Base-by-base conservation (phyloP, 768 basidiomycete genomes). In the Leucosporidium scottii region DNA sequence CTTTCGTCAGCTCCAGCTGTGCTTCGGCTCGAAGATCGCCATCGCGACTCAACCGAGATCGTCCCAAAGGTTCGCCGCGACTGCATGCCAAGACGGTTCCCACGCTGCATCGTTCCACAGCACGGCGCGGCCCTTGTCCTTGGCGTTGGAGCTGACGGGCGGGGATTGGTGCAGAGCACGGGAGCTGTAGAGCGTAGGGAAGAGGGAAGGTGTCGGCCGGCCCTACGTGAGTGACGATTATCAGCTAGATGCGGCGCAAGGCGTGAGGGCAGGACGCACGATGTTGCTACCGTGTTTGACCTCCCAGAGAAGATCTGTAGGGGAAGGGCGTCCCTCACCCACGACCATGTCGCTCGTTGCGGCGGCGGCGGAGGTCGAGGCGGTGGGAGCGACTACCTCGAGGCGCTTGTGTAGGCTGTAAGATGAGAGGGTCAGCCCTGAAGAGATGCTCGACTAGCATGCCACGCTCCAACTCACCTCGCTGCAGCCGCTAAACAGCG, bases 301-400 rank as follows among this genome's bases (percentile, higher is more conserved):
- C 23, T 64, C 62, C 62, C 62, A 64, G 27, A 64, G 62, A 7
- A 64, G 18, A 48, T 64, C 62, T 30, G 56, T 56, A 23, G 62
- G 62, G 7, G 55, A 48, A 21, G 31, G 55, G 9, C 55, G 55
- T 18, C 55, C 55, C 21, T 57, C 55, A 23, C 13, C 55, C 15
- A 20, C 36, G 18, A 27, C 5, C 39, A 39, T 25, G 25, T 18
- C 59, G 20, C 12, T 9, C 4, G 48, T 2, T 15, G 15, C 17
- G 21, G 28, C 3, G 48, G n/a, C 23, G 21, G 18, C 23, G 1
- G 36, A 18, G 4, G 50, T 51, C 8, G 50, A 51, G 9, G 50
- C 25, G 50, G 50, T 9, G 50, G 25, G 50, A 23, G 23, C 55
- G 30, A 31, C 55, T 1, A 53, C 39, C 1, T 61, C 59, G 20